These are phyloP conservation scores for Pezicula carpinea DNA, from an alignment of 2,329 filamentous ascomycete genomes.

Conservation along the genomic window DNA sequence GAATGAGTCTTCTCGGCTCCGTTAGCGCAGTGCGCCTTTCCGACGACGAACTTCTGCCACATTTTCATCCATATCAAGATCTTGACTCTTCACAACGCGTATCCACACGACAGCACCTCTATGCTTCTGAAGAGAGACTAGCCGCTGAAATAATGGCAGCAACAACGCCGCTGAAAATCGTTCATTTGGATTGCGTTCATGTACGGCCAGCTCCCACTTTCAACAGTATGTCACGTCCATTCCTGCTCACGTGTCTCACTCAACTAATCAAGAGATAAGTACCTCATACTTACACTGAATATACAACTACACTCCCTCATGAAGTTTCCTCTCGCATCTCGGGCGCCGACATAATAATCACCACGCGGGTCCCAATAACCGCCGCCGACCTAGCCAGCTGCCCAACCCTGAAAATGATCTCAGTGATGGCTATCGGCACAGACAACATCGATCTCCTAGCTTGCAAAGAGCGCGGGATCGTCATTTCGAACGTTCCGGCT, in stretches of 20 bases:
- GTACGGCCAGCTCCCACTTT: slow-evolving; percentile 11
- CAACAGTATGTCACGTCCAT: slow-evolving; percentile 1
- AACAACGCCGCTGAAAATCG: slow-evolving; percentile 10
- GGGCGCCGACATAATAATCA: slow-evolving; percentile 34
- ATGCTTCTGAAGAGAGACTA: background rate
- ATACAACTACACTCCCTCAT: slow-evolving; percentile 7
- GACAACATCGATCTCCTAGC: slow-evolving; percentile 33
- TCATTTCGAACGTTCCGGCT: slow-evolving; percentile 33
- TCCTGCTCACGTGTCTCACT: no score
- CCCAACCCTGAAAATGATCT: slow-evolving; percentile 30
- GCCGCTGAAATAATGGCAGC: background rate
- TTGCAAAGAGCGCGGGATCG: slow-evolving; percentile 29
- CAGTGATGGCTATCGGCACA: slow-evolving; percentile 32
- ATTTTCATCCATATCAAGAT: background rate
- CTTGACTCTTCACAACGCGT: background rate
- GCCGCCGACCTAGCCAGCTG: slow-evolving; percentile 23
- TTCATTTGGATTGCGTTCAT: slow-evolving; percentile 19
- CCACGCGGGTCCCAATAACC: slow-evolving; percentile 28
- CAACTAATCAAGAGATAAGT: slow-evolving; percentile 4
- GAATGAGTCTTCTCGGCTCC: background rate
- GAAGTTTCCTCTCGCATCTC: slow-evolving; percentile 27
- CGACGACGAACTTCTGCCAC: background rate
- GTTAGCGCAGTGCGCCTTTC: background rate
- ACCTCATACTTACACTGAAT: slow-evolving; percentile 15
- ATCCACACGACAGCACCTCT: background rate